Evolutionary conservation across 148 eudicot species (phyloP), one percentile per base, ranked within the genome.

Genomic region (Vaccinium vitisidaea): DNA sequence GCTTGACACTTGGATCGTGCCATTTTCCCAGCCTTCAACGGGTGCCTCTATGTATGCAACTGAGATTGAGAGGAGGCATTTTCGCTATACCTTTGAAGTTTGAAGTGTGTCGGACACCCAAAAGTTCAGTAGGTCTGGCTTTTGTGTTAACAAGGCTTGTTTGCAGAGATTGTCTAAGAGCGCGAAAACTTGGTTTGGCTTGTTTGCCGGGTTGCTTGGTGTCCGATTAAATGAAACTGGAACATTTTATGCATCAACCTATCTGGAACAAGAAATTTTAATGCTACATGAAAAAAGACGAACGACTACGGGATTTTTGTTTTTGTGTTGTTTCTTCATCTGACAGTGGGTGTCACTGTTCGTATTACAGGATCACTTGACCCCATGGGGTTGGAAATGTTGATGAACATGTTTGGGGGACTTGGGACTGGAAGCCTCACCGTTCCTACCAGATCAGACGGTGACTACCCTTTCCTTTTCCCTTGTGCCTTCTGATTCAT

Each of bases 331-430:
- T 43, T 25, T 19, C 39, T 12, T 23, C 15, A 10, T 21, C 36
- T 73, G 74, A 69, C 32, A 27, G 25, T 58, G 67, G 27, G 30
- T 27, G 61, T 18, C 32, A 23, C 74, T n/a, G 12, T 84, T 15
- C 46, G 6, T 39, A 36, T 36, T 6, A 52, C 89, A 82, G 85
- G 82, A 58, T 52, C 80, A 54, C 65, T 53, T 21, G 80, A 87
- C 79, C 85, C 87, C 65, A 21, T 82, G 82, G 90, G 90, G 13
- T 79, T 88, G 84, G 92, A 87, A 50, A 85, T 80, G 88, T 82
- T 90, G 88, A 90, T 90, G 90, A 87, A 88, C 83, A 88, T 90
- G 91, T 88, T 90, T 63, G 90, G 91, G 21, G 91, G 91, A 80
- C 90, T 90, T 80, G 90, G 90, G 58, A 83, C 87, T 27, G 89